Evolutionary conservation across 106 monocot species (phyloP).

Genomic region (Dioscorea zingiberensis): DNA sequence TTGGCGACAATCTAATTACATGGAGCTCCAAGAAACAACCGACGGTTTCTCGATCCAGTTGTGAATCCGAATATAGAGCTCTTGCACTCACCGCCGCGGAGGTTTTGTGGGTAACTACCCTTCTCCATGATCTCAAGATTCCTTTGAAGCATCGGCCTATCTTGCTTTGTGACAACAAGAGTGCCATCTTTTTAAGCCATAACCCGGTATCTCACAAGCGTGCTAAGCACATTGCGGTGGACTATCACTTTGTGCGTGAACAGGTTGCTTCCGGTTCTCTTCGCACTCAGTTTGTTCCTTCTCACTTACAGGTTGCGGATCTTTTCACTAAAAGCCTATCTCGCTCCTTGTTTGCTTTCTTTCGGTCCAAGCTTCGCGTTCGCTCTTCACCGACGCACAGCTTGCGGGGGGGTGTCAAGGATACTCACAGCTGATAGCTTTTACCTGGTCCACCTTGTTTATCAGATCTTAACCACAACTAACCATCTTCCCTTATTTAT

Average conservation of each 20-base stretch:
- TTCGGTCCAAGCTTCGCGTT: background rate
- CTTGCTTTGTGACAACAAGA: background rate
- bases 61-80: background rate
- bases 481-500: too few relatives aligned
- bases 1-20: too few relatives aligned
- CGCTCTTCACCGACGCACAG: background rate
- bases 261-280: background rate
- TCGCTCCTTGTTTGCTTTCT: background rate
- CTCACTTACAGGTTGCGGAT: too few relatives aligned
- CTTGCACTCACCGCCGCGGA: background rate
- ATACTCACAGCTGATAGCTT: too few relatives aligned
- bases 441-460: too few relatives aligned
- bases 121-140: background rate
- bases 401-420: background rate
- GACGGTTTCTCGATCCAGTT: background rate
- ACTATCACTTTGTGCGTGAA: background rate
- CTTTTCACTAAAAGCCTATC: background rate
- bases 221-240: background rate
- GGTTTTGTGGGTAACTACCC: background rate
- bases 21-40: too few relatives aligned
- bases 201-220: background rate
- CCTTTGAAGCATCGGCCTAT: too few relatives aligned
- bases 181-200: background rate
- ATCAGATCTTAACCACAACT: too few relatives aligned
- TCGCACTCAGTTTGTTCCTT: too few relatives aligned